Base-by-base conservation (phyloP, 225 moss, liverwort and hornwort species). In the Bryum argenteum region DNA sequence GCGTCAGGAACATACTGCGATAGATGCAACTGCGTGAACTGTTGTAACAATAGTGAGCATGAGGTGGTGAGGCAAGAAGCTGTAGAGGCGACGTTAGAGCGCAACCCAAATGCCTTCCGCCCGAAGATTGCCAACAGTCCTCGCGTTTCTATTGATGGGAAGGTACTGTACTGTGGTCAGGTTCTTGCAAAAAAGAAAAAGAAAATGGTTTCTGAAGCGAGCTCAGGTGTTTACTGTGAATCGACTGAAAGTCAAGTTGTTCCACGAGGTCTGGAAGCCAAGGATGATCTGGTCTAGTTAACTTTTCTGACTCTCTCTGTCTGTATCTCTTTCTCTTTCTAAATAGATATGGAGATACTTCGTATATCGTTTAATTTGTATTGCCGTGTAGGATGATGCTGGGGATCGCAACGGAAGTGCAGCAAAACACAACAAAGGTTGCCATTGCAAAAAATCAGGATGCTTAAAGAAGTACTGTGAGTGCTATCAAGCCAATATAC, bases 391-490 rank as follows among this genome's bases (percentile, higher is more conserved):
- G 88, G 80, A 85, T 47, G 85, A 80, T 67, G 66, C 58, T 61
- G 78, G 78, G 62, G 80, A 85, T 78, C 71, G 55, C 61, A 74
- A 67, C 9, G 80, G 77, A 84, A 63, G 89, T 16, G 89, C 95
- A 65, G 95, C 90, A 15, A 95, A 95, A 76, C 95, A 82, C 61
- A 94, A 94, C 70, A 92, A 92, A 79, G 94, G 94, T 51, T 94
- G 94, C 79, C 92, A 94, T 67, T 95, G 95, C 87, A 95, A 95
- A 72, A 95, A 95, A 71, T 95, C 95, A 38, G 95, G 95, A 19
- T 95, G 95, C 80, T 80, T 95, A 86, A 95, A 95, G 74, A 95
- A 92, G 73, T 95, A 95, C 12, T 95, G 95, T 63, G 95, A 95
- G 75, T 92, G 95, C 62, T 95, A 90, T 71, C 92, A 95, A 75